phyloP scores from a whole-genome alignment of 1,139 yeast species.

The Saccharomyces hybrid region DNA sequence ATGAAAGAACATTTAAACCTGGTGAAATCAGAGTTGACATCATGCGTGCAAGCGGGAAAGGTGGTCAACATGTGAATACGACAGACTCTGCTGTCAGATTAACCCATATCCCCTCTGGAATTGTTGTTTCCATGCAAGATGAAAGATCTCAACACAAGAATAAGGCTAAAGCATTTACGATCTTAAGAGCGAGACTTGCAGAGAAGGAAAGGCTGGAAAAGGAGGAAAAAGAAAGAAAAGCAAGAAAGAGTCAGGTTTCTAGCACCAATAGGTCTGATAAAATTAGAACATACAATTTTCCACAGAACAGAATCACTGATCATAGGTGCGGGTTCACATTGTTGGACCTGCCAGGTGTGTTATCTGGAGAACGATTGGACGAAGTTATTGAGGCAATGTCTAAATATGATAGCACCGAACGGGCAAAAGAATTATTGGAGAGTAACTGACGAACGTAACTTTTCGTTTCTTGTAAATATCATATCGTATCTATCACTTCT shows the following conservation, averaged over 20 bases:
- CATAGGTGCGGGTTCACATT: slow-evolving; percentile 78
- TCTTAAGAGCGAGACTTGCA: slow-evolving; percentile 76
- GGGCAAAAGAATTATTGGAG: slow-evolving; percentile 36
- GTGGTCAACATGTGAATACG: slow-evolving; percentile 98
- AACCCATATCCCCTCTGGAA: slow-evolving; percentile 88
- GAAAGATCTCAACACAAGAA: slow-evolving; percentile 93
- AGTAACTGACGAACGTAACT: slow-evolving; percentile 9
- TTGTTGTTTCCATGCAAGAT: slow-evolving; percentile 85
- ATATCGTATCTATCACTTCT: background rate
- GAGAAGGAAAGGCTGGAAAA: slow-evolving; percentile 65
- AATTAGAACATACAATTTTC: slow-evolving; percentile 85
- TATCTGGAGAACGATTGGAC: slow-evolving; percentile 64
- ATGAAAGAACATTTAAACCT: slow-evolving; percentile 70
- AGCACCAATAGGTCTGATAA: slow-evolving; percentile 89
- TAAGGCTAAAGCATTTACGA: slow-evolving; percentile 87
- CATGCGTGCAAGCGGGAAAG: slow-evolving; percentile 95
- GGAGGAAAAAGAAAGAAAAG: slow-evolving; percentile 55
- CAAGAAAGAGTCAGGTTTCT: slow-evolving; percentile 76
- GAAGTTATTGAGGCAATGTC: slow-evolving; percentile 52
- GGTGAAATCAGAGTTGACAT: slow-evolving; percentile 90
- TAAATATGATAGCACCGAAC: slow-evolving; percentile 40
- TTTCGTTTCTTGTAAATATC: background rate
- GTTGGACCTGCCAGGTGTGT: slow-evolving; percentile 73
- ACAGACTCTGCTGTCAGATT: slow-evolving; percentile 95
- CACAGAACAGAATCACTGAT: slow-evolving; percentile 89